Conservation (phyloP, 352 stramenopile species). For the Pythium biforme region DNA sequence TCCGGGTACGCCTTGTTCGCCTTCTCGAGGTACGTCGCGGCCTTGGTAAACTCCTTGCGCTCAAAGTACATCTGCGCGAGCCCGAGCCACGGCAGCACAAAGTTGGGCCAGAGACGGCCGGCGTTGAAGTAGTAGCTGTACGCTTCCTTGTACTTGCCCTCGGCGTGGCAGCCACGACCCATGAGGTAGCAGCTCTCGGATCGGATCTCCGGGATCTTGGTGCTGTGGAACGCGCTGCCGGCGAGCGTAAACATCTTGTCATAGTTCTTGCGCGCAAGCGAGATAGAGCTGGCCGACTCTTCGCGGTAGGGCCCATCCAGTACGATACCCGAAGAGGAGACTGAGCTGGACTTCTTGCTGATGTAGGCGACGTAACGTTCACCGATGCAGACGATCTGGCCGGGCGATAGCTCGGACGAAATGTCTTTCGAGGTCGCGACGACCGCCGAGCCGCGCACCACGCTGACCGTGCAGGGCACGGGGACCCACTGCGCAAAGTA, state of each 20-base stretch:
- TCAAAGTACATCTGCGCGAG: slow-evolving; percentile 91
- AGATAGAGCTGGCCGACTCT: slow-evolving; percentile 56
- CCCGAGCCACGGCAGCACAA: slow-evolving; percentile 84
- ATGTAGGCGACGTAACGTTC: slow-evolving; percentile 91
- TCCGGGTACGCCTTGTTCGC: slow-evolving; percentile 88
- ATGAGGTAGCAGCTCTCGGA: slow-evolving; percentile 97
- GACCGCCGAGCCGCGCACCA: slow-evolving; percentile 84
- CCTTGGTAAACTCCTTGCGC: slow-evolving; percentile 82
- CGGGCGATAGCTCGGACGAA: slow-evolving; percentile 83
- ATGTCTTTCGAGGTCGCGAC: slow-evolving; percentile 87
- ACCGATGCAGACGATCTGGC: slow-evolving; percentile 93
- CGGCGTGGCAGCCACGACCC: slow-evolving; percentile 93
- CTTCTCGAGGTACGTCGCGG: slow-evolving; percentile 84
- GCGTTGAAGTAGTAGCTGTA: slow-evolving; percentile 97
- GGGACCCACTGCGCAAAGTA: slow-evolving; percentile 98
- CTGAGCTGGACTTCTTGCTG: slow-evolving; percentile 56
- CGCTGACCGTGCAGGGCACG: slow-evolving; percentile 82
- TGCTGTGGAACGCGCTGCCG: slow-evolving; percentile 87
- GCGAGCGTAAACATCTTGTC: slow-evolving; percentile 90
- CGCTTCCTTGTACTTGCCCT: slow-evolving; percentile 93
- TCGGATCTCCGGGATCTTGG: slow-evolving; percentile 89
- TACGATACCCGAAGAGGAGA: slow-evolving; percentile 62
- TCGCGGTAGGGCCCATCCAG: slow-evolving; percentile 83
- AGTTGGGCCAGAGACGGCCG: slow-evolving; percentile 83
- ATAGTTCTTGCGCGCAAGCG: slow-evolving; percentile 86